A percentile compares a stretch with the other conserved stretches of the same genome.
Conservation (phyloP, 805 yeast genomes). For the Ogataea angusta region DNA sequence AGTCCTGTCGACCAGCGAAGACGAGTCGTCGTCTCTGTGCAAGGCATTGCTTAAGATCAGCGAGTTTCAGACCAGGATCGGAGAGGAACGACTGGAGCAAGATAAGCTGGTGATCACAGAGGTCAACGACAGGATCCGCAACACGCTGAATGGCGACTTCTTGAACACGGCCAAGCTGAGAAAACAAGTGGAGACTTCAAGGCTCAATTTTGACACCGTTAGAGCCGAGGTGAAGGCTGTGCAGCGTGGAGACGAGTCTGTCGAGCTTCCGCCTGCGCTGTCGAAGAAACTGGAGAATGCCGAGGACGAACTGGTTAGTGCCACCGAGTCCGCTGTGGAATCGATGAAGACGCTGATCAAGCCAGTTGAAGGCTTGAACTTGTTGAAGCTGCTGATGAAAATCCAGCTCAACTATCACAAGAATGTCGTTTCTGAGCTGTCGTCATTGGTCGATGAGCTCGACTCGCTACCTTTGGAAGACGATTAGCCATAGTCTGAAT, state of each 20-base stretch:
- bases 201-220: constrained; percentile 66
- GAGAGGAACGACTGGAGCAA: constrained; percentile 65
- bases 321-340: constrained; percentile 75
- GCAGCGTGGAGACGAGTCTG: constrained; percentile 35
- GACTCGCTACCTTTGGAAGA: constrained; percentile 43
- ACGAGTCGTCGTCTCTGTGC: constrained; percentile 46
- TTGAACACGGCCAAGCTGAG: constrained; percentile 58
- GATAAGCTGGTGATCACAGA: constrained; percentile 59
- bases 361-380: constrained; percentile 60
- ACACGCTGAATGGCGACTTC: constrained; percentile 54
- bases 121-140: constrained; percentile 55
- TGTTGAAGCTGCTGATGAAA: constrained; percentile 62
- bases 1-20: constrained; percentile 34
- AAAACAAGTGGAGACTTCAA: constrained; percentile 64
- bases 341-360: constrained; percentile 70
- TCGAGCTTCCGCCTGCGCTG: constrained; percentile 47
- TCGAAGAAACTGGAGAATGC: constrained; percentile 49
- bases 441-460: constrained; percentile 42
- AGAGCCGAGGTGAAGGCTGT: constrained; percentile 52
- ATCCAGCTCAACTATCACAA: constrained; percentile 67
- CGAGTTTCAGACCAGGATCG: constrained; percentile 58
- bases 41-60: constrained; percentile 53
- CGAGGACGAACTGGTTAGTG: constrained; percentile 79
- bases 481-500: constrained; percentile 23
- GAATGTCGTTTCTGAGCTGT: constrained; percentile 48